These are phyloP conservation scores for Suillus subaureus DNA, from an alignment of 768 basidiomycete genomes.

Conservation along the genomic window DNA sequence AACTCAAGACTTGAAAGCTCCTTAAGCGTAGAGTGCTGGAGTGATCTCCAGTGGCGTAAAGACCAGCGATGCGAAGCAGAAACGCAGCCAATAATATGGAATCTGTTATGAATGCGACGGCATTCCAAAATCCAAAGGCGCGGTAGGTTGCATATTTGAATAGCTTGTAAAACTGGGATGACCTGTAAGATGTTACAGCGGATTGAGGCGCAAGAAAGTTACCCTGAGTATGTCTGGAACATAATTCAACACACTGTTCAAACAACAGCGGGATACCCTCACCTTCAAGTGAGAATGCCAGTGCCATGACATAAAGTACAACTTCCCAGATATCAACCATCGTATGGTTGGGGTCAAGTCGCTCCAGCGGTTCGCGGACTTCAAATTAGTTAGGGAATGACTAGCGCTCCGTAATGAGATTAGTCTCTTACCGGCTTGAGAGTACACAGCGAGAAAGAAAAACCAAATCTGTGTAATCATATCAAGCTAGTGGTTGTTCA, in stretches of 20 bases:
- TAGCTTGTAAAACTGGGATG: conserved; percentile 63
- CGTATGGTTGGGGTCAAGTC: conserved; percentile 53
- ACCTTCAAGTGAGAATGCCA: conserved; percentile 85
- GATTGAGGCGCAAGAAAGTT: not conserved
- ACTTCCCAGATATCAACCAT: conserved; percentile 82
- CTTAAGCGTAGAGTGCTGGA: conserved; percentile 46
- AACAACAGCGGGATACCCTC: conserved; percentile 25
- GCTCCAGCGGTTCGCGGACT: conserved; percentile 82
- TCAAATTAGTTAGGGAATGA: conserved; percentile 6
- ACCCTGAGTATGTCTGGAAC: conserved; percentile 28
- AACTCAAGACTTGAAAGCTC: conserved; percentile 90
- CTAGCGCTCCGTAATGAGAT: not conserved
- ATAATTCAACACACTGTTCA: conserved; percentile 47
- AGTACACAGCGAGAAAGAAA: conserved; percentile 77
- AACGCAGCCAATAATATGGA: conserved; percentile 74
- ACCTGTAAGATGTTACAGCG: not conserved
- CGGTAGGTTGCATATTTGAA: conserved; percentile 77
- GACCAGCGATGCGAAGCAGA: conserved; percentile 64
- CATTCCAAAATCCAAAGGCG: conserved; percentile 82
- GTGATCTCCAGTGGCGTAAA: conserved; percentile 38
- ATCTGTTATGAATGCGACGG: conserved; percentile 73
- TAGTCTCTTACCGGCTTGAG: conserved; percentile 69
- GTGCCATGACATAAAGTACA: conserved; percentile 73
- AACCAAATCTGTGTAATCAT: conserved; percentile 48
- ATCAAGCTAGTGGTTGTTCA: not conserved